Evolutionary conservation across 2,329 filamentous ascomycete species (phyloP), one percentile per base, ranked within the genome.

Genomic region (Aureobasidium sp.): DNA sequence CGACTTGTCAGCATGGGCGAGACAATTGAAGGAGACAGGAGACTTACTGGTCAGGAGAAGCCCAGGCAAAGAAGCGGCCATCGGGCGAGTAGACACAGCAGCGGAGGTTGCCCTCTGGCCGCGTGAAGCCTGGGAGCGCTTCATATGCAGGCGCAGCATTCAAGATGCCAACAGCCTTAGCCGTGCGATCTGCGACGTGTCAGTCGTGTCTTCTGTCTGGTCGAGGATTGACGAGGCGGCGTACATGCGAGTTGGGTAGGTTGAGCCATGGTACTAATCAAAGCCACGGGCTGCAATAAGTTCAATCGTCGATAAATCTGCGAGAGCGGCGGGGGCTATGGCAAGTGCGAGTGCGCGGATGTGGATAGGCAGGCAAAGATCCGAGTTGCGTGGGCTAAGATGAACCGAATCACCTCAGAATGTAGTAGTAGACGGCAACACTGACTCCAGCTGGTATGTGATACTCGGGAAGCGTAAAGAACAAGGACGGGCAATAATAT

Each of bases 41-140:
- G 78, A 85, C 84, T 21, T 3, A 58, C 54, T 81, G 78, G 70
- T 96, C 91, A 66, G 86, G 88, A 65, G 90, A 90, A 67, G 93
- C 92, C 88, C 90, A 99, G 66, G 91, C 92, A 77, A 97, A 95
- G 81, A 92, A 99, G 73, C 89, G 90, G 74, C 94, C 93, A 77
- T 94, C 96, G 63, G 91, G 89, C 66, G 94, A 97, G 81, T 99
- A 99, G 71, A 86, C 85, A 81, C 89, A 95, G 80, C 91, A 97
- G 76, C 94, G 89, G 72, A 96, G 84, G 79, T 93, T 96, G 73
- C 92, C 93, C 82, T 96, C 90, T 64, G 93, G 92, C 78, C 74
- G 81, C 63, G 75, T 74, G 71, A 97, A 97, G 70, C 89, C 93
- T 72, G 89, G 79, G 72, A 97, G 83, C 72, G 87, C 79, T 76